These are phyloP conservation scores for Fomitiporia mediterranea DNA, from an alignment of 1,284 basidiomycete genomes.

Conservation along the genomic window DNA sequence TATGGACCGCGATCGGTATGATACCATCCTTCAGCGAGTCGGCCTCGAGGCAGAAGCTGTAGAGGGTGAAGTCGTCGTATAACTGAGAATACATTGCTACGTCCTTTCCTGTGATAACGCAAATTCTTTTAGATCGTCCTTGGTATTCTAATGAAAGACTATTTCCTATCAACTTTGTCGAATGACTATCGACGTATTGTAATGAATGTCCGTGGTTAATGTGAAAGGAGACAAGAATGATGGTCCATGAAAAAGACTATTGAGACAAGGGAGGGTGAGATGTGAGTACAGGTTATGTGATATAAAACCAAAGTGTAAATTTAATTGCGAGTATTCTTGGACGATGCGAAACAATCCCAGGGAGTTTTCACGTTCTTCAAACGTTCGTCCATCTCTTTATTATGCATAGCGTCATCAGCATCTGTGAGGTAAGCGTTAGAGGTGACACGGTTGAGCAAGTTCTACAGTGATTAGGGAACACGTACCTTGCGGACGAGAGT, in stretches of 20 bases:
- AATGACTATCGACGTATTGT: no score
- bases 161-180: no score
- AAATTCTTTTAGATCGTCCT: no score
- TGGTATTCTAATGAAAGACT: no score
- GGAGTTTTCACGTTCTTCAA: no score
- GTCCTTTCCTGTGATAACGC: not conserved
- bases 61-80: slow-evolving; percentile 82
- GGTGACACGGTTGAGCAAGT: not conserved
- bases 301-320: not conserved
- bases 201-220: no score
- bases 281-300: not conserved
- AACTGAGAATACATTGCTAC: no score
- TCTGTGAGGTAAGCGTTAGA: not conserved
- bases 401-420: not conserved
- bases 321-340: not conserved
- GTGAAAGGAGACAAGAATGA: not conserved
- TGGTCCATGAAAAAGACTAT: not conserved
- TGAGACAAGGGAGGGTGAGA: not conserved
- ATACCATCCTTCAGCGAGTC: slow-evolving; percentile 65
- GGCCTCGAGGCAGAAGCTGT: slow-evolving; percentile 78
- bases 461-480: not conserved
- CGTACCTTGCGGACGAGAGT: slow-evolving; percentile 34
- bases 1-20: slow-evolving; percentile 67
- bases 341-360: no score
- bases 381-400: slow-evolving; percentile 5